Percentiles rank a stretch among this genome's conserved stretches.
Evolutionary conservation across 441 rosid genomes (phyloP).

Genomic region (Monsonia emarginata): DNA sequence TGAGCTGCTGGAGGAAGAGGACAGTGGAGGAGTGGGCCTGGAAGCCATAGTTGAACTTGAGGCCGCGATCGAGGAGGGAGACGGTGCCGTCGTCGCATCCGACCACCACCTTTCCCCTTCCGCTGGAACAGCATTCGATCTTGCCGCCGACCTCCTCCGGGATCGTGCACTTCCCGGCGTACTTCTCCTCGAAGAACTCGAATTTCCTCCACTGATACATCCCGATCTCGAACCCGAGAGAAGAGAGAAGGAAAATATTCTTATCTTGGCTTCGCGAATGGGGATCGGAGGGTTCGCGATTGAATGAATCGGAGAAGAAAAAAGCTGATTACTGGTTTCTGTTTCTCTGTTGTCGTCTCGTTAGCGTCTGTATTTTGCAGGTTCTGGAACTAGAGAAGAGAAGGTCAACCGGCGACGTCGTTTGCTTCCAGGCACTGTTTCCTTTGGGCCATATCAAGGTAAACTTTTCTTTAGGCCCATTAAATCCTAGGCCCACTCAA

Average conservation of each 20-base stretch:
- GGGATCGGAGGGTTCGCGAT: not conserved
- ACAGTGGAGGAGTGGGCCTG: conserved; percentile 72
- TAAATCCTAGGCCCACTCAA: too few relatives aligned
- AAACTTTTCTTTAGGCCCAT: too few relatives aligned
- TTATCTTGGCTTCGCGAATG: not conserved
- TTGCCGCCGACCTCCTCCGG: conserved; percentile 67
- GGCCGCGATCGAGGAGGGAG: conserved; percentile 80
- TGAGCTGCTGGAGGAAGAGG: conserved; percentile 82
- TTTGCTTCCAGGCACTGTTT: too few relatives aligned
- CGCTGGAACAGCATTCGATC: conserved; percentile 78
- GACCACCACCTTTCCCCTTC: conserved; percentile 78
- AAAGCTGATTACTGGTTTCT: not conserved
- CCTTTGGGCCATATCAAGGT: too few relatives aligned
- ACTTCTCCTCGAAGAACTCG: conserved; percentile 95
- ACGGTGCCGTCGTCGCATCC: conserved; percentile 81
- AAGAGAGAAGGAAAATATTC: not conserved
- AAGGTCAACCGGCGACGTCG: not conserved
- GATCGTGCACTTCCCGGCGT: conserved; percentile 57
- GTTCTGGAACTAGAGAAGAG: not conserved
- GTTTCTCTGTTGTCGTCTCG: conserved; percentile 2
- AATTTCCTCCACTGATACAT: conserved; percentile 97
- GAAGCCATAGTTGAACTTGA: conserved; percentile 76
- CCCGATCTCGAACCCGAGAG: conserved; percentile 8
- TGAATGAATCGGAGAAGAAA: not conserved
- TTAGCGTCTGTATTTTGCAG: not conserved